Percentiles rank a stretch among this genome's conserved stretches.
These are phyloP conservation scores for Dactylonectria estremocensis DNA, from an alignment of 2,329 filamentous ascomycete genomes.

Conservation along the genomic window DNA sequence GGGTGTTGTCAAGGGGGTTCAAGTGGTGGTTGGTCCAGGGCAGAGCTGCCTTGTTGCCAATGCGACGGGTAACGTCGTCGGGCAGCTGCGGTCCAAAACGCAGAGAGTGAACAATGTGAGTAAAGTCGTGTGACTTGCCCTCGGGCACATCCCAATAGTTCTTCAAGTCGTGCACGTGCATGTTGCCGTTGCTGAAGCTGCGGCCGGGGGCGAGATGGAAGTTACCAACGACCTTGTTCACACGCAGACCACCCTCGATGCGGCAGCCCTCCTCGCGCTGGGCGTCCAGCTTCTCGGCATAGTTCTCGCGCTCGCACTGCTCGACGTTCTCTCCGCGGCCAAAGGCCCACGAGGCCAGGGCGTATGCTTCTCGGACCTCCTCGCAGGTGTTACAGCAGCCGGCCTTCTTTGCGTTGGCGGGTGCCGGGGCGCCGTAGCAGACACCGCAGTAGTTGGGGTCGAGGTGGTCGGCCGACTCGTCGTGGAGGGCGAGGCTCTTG, in stretches of 20 bases:
- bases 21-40: constrained; percentile 91
- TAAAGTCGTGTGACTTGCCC: constrained; percentile 85
- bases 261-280: constrained; percentile 95
- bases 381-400: constrained; percentile 98
- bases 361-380: constrained; percentile 96
- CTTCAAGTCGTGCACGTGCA: constrained; percentile 98
- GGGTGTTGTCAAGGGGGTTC: constrained; percentile 88
- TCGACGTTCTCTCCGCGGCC: constrained; percentile 93
- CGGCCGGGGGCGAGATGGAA: constrained; percentile 98
- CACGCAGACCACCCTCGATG: constrained; percentile 90
- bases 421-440: constrained; percentile 89
- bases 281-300: constrained; percentile 87
- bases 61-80: constrained; percentile 75
- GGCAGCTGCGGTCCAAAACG: constrained; percentile 95
- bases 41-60: constrained; percentile 62
- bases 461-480: constrained; percentile 82
- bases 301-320: constrained; percentile 96
- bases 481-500: constrained; percentile 75
- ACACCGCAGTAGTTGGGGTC: constrained; percentile 93
- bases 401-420: constrained; percentile 79
- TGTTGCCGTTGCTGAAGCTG: constrained; percentile 95
- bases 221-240: constrained; percentile 99
- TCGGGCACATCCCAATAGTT: constrained; percentile 88
- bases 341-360: constrained; percentile 91
- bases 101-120: constrained; percentile 88